These are phyloP conservation scores for Penicillium steckii DNA, from an alignment of 495 filamentous ascomycete genomes.

Conservation along the genomic window DNA sequence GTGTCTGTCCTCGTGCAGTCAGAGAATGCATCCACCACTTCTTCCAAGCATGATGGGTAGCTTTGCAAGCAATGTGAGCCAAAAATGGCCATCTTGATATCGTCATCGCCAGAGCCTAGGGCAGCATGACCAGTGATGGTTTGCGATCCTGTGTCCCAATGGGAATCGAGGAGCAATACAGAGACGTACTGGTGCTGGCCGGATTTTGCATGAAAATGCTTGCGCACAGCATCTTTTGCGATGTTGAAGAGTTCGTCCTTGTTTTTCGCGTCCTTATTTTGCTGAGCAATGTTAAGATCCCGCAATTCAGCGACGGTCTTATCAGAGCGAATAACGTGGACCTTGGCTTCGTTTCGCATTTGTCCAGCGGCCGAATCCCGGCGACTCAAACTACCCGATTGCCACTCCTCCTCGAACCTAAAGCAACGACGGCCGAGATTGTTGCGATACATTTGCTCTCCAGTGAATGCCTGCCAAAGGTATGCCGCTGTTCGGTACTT, in stretches of 20 bases:
- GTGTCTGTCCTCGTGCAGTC: conserved; percentile 89
- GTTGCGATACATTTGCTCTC: conserved; percentile 90
- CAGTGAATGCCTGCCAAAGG: conserved; percentile 93
- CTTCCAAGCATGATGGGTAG: conserved; percentile 81
- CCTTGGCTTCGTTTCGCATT: conserved; percentile 85
- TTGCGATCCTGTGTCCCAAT: conserved; percentile 74
- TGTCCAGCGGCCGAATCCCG: conserved; percentile 64
- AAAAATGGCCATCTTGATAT: conserved; percentile 81
- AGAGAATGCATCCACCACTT: conserved; percentile 78
- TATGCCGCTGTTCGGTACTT: conserved; percentile 93
- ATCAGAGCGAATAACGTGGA: conserved; percentile 78
- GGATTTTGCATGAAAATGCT: conserved; percentile 67
- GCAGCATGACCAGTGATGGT: conserved; percentile 80
- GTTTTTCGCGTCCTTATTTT: conserved; percentile 63
- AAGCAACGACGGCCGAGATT: conserved; percentile 81
- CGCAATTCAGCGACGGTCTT: conserved; percentile 83
- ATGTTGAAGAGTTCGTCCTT: conserved; percentile 72
- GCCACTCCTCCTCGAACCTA: conserved; percentile 91
- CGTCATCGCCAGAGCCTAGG: conserved; percentile 63
- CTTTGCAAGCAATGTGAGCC: conserved; percentile 87
- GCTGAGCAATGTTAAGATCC: conserved; percentile 77
- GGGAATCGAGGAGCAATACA: conserved; percentile 76
- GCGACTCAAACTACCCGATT: conserved; percentile 68
- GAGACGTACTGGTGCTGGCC: conserved; percentile 87
- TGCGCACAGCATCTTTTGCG: conserved; percentile 69